Base-by-base conservation (phyloP, 2,329 filamentous ascomycete species). In the Colletotrichum filicis region DNA sequence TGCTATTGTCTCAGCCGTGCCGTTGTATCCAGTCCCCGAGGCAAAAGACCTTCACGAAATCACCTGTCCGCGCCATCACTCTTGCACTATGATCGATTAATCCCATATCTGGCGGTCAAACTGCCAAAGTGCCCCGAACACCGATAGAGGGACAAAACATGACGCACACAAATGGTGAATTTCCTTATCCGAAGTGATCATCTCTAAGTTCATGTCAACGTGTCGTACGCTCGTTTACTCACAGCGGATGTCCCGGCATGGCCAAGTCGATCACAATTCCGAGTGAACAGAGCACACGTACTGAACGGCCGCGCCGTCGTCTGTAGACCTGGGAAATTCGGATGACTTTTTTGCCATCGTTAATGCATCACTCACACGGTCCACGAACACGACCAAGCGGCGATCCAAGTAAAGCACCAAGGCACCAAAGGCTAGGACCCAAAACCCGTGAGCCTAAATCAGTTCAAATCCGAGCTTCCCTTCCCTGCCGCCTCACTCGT, bases 101-200 rank as follows among this genome's bases (percentile, higher is more conserved):
- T 28, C 62, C 37, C 24, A 49, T 11, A 14, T 35, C 32, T 35
- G 32, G 11, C 32, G 1, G 11, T 12, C 11, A 35, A 35, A 35
- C 4, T 35, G 19, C 57, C 22, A 24, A 37, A 55, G 60, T 26
- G 52, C 5, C 28, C 30, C 42, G 24, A 30, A 22, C 28, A 30
- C 68, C 64, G 57, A 62, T 56, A 42, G 66, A 59, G 30, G 42
- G 67, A 42, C 52, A 24, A 32, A 22, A 35, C n/a, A 35, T 16
- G 14, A 26, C 66, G 28, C 26, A 37, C 19, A 24, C 26, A 16
- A 11, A 28, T 28, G 42, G n/a, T 49, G 42, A 49, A n/a, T 49
- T 3, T 42, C 7, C 42, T 19, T 49, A 7, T 49, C 42, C 52
- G 52, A 55, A 55, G 11, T 1, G 6, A 6, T 19, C 37, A 42